Base-by-base conservation (phyloP, 2,329 filamentous ascomycete genomes). In the Aspergillus sp. region DNA sequence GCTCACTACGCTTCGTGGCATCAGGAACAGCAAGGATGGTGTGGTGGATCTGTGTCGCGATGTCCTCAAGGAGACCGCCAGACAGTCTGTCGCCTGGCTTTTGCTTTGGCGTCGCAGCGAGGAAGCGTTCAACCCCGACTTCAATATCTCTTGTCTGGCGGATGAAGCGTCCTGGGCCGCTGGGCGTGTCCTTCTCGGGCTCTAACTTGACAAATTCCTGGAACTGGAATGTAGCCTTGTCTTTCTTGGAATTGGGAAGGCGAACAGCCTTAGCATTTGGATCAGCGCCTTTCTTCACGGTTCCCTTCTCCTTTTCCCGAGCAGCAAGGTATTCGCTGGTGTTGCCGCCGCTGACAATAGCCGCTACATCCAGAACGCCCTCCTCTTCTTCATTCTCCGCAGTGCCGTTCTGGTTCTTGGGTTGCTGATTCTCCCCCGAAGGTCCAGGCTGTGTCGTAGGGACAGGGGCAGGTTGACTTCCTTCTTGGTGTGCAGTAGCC, bases 1-100 rank as follows among this genome's bases (percentile, higher is more conserved):
- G 88, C 37, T 90, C 84, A 37, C 90, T 88, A 45, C 95, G 87
- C 80, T 92, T 93, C 67, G 90, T 88, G 64, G 91, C 86, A 62
- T 96, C 92, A 46, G 91, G 87, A 23, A 96, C 90, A 37, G 87
- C 86, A 65, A 93, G 88, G 52, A 98, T 87, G 1, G 91, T 88
- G 57, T 88, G 86, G 75, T 96, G 92, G 63, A 98, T 89, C 40
- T 90, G 87, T 55, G 89, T 88, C 23, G 90, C 90, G 62, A 99
- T 91, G 56, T 87, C 87, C 70, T 96, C 91, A 44, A 98, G 84
- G 56, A 96, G 87, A 3, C 81, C 83, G 54, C 89, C 87, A 60
- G 70, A 73, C 21, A 76, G 51, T 8, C 70, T 69, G 17, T 73
- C 68, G n/a, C 59, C 65, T 6, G 62, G 61, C 9, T 71, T 62